Base-by-base conservation (phyloP, 352 stramenopile species). In the Phytopythium delawarense region DNA sequence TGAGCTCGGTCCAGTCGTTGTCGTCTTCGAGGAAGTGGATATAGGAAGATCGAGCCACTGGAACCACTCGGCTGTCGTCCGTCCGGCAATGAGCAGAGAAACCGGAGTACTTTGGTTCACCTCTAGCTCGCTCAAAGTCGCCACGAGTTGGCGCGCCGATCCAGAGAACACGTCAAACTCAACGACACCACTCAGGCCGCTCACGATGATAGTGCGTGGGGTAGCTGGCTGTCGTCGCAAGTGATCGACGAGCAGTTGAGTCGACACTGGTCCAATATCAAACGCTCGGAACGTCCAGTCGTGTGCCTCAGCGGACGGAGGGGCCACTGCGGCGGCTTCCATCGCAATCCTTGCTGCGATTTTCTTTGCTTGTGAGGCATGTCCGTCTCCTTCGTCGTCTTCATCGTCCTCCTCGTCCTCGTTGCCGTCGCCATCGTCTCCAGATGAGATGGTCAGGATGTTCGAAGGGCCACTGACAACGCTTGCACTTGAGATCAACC, bases 221-320 rank as follows among this genome's bases (percentile, higher is more conserved):
- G 32, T 25, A n/a, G 30, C 37, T 37, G 16, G 21, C 13, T 11
- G 15, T 35, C 30, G n/a, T n/a, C 23, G 35, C 13, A 65, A 15
- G 7, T 40, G 30, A 1, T 49, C 57, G 12, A 72, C n/a, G 21
- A 92, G 66, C 3, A 69, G 30, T 6, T 71, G 7, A 46, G 76
- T 84, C 1, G 83, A 87, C 7, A 63, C 62, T 3, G 83, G 77
- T 1, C 83, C 83, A 28, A 92, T 57, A 39, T 92, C 83, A 48
- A 88, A 81, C n/a, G 74, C 75, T 12, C 80, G 75, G 23, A 69
- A 72, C 7, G 71, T 88, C 80, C 83, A 92, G 28, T 90, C 80
- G 52, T 35, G 49, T 32, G 21, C 23, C 2, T 34, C 42, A 55
- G 4, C 3, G 7, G 42, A 37, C 8, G 39, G 20, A 30, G 32